Base-by-base conservation (phyloP, 306 rosid species). In the Cicer arietinum region DNA sequence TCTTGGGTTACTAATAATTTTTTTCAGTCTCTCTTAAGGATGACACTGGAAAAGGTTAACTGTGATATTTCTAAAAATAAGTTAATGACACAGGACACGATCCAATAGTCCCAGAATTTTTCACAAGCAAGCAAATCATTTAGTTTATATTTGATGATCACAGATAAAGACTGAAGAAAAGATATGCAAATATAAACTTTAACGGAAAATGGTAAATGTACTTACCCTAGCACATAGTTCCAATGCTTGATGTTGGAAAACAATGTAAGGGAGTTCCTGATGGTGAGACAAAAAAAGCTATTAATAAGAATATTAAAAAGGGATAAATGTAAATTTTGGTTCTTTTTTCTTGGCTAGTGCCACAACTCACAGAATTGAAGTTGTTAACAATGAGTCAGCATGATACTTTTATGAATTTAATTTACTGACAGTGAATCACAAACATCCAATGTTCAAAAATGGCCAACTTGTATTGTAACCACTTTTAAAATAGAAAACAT, bases 151-250 rank as follows among this genome's bases (percentile, higher is more conserved):
- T 41, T 20, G 53, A 43, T 35, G 67, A 52, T 58, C 68, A 22
- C 43, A 6, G 4, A 56, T 44, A 69, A 60, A 45, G 42, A 11
- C 56, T 25, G 35, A 37, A 50, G 17, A 48, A 45, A 46, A 46
- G 9, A 66, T 43, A 40, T 64, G 66, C 14, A 63, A n/a, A 48
- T 37, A 12, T 45, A 53, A 79, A 63, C 10, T 37, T 62, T 7
- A 9, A 7, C 7, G 10, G 76, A 46, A 30, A 14, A 3, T 54
- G 44, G 46, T 39, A 71, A 45, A 67, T 74, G 75, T 63, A 88
- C 96, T 81, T 75, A 94, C 99, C 83, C 99, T 89, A n/a, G 97
- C 95, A 88, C 99, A 94, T 47, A 94, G 89, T 53, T 94, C 96
- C 83, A 92, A 64, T 69, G 99, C 93, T 84, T 83, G 95, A 16